These are phyloP conservation scores for Wickerhamomyces sydowiorum DNA, from an alignment of 805 yeast genomes.

Conservation along the genomic window DNA sequence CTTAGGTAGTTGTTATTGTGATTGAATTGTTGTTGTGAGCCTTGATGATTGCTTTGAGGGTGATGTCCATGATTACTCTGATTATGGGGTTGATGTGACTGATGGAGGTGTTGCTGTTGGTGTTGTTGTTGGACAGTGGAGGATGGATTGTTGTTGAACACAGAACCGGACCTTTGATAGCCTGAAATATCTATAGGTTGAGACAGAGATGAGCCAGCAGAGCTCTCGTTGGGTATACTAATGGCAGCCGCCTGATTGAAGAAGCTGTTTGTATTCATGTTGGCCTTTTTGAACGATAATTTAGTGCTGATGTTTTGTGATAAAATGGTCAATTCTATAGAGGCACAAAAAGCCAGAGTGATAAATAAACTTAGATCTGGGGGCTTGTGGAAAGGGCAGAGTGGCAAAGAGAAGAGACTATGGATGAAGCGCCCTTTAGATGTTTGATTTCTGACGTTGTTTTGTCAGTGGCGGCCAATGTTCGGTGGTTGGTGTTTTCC, in stretches of 20 bases:
- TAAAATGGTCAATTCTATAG: too few species aligned
- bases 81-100: slow-evolving; percentile 7
- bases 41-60: too few species aligned
- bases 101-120: slow-evolving; percentile 5
- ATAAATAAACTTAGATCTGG: too few species aligned
- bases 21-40: too few species aligned
- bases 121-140: not conserved
- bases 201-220: slow-evolving; percentile 6
- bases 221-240: slow-evolving; percentile 24
- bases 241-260: slow-evolving; percentile 24
- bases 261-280: slow-evolving; percentile 15
- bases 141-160: slow-evolving; percentile 4
- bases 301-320: too few species aligned
- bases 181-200: slow-evolving; percentile 34
- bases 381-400: too few species aligned
- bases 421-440: too few species aligned
- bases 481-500: too few species aligned
- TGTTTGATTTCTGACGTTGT: too few species aligned
- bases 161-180: slow-evolving; percentile 28
- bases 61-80: slow-evolving; percentile 1
- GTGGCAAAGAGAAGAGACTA: too few species aligned
- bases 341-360: too few species aligned
- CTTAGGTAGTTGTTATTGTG: slow-evolving; percentile 4
- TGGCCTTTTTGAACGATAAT: not conserved
- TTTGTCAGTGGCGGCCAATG: too few species aligned